Base-by-base conservation (phyloP, 495 filamentous ascomycete genomes). In the Penicillium lagena region DNA sequence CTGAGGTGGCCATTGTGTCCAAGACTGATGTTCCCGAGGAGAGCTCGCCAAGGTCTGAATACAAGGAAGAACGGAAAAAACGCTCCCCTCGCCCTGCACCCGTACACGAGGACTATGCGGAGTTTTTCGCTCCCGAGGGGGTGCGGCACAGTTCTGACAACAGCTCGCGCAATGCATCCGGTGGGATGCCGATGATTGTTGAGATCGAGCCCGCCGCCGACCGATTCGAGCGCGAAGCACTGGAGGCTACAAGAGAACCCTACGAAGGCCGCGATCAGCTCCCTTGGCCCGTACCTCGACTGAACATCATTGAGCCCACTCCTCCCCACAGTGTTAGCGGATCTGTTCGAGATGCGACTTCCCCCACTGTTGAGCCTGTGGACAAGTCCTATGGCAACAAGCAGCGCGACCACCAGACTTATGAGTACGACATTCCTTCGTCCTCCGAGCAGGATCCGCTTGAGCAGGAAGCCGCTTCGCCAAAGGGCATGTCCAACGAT, bases 371-470 rank as follows among this genome's bases (percentile, higher is more conserved):
- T 9, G 42, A 60, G 7, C 40, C 59, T 7, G 52, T 50, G 34
- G 46, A 50, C 29, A 47, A 45, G 15, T 33, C 49, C 12, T 46
- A 49, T 41, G 54, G 48, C 10, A 59, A 58, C 17, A 52, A 49
- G 36, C 40, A 46, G 7, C 47, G 58, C 7, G 55, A 63, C 34
- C 78, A 79, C 47, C 64, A 78, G 45, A 83, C 76, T 7, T 76
- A 80, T 41, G 78, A 78, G 54, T 80, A 76, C 30, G 77, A 80
- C 22, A 67, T 77, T 12, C 75, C 75, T 40, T 76, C 79, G n/a
- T 75, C 63, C 7, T 69, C 71, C 14, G 69, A 72, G 29, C 55
- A 58, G 10, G 67, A 68, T 28, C 60, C 64, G 9, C 42, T 63
- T 10, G 60, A 70, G 45, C 40, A 60, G 29, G 55, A 64, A 11